These are phyloP conservation scores for Calonectria naviculata DNA, from an alignment of 2,329 filamentous ascomycete genomes.

Conservation along the genomic window DNA sequence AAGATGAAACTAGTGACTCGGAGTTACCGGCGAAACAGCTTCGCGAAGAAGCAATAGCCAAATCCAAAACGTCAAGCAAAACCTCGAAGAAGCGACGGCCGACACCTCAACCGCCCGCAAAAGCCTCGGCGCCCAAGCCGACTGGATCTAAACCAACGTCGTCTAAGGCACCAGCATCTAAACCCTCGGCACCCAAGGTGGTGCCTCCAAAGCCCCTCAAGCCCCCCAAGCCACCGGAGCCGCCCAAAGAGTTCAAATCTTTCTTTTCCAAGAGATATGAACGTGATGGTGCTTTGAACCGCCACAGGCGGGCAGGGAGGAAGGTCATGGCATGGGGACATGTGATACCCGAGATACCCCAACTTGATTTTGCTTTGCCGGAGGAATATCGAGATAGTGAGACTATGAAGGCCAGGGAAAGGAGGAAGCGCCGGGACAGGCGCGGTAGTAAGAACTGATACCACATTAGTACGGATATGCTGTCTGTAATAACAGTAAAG, in stretches of 20 bases:
- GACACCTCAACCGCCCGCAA: conserved; percentile 36
- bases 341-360: conserved; percentile 77
- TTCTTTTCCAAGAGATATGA: conserved; percentile 87
- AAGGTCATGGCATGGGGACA: conserved; percentile 84
- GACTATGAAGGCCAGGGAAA: conserved; percentile 66
- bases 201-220: conserved; percentile 33
- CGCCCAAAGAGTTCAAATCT: conserved; percentile 77
- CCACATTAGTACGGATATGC: conserved; percentile 14
- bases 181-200: not conserved
- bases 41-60: conserved; percentile 74
- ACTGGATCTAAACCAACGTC: conserved; percentile 24
- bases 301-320: conserved; percentile 75
- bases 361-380: conserved; percentile 81
- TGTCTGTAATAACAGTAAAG: conserved; percentile 33
- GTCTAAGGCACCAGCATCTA: conserved; percentile 27
- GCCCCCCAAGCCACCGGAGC: conserved; percentile 48
- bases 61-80: conserved; percentile 56
- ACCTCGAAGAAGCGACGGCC: conserved; percentile 46
- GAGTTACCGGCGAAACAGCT: conserved; percentile 73
- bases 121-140: not conserved
- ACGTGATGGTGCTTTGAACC: conserved; percentile 82
- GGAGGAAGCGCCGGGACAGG: conserved; percentile 71
- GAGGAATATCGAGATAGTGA: conserved; percentile 70
- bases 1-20: conserved; percentile 66
- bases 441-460: conserved; percentile 58